Conservation (phyloP, 1,139 yeast species). For the Kodamaea fungicola region DNA sequence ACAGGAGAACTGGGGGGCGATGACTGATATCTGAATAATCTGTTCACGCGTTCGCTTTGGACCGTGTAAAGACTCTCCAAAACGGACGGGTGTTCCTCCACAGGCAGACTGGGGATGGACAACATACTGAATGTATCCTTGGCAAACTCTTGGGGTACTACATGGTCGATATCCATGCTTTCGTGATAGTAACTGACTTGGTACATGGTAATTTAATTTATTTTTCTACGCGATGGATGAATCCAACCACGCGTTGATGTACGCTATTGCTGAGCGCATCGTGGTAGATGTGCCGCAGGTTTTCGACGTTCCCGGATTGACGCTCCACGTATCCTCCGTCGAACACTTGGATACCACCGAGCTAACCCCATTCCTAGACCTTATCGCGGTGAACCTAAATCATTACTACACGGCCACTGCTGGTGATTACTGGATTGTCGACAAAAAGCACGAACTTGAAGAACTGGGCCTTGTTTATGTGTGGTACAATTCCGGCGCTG, state of each 20-base stretch:
- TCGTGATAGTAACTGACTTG: background rate
- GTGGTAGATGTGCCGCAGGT: constrained; percentile 10
- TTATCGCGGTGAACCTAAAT: constrained; percentile 33
- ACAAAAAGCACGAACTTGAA: constrained; percentile 44
- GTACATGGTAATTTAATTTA: background rate
- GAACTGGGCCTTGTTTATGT: constrained; percentile 44
- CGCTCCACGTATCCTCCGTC: constrained; percentile 11
- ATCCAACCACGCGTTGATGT: constrained; percentile 18
- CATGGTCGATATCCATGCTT: constrained; percentile 7
- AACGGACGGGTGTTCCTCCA: constrained; percentile 4
- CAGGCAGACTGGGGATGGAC: constrained; percentile 12
- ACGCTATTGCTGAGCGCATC: constrained; percentile 14
- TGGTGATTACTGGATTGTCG: constrained; percentile 43
- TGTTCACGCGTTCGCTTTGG: constrained; percentile 10
- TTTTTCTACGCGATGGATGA: constrained; percentile 15
- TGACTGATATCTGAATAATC: constrained; percentile 6
- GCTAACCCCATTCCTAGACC: constrained; percentile 17
- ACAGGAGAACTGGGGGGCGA: constrained; percentile 6
- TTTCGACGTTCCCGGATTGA: constrained; percentile 10
- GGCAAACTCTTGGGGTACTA: constrained; percentile 11
- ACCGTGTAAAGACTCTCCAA: constrained; percentile 8
- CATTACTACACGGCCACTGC: constrained; percentile 21
- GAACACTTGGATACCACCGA: constrained; percentile 10
- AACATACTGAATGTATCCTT: constrained; percentile 10
- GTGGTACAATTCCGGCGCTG: constrained; percentile 17